phyloP scores from a whole-genome alignment of 495 filamentous ascomycete genomes.

The Penicillium bialowiezense region DNA sequence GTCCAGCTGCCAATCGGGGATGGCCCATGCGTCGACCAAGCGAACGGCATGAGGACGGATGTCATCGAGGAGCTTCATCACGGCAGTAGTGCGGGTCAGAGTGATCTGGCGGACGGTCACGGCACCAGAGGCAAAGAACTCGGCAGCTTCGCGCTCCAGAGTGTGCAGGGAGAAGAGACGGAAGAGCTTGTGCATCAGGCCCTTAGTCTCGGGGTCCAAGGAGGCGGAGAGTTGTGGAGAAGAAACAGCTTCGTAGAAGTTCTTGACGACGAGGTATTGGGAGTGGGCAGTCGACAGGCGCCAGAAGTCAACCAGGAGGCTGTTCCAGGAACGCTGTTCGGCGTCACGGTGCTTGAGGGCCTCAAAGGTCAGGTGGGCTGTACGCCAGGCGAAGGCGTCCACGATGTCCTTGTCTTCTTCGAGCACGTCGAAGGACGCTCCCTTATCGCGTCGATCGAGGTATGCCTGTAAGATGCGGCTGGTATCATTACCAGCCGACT shows the following conservation, averaged over 20 bases:
- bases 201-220: slow-evolving; percentile 51
- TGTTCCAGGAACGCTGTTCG: slow-evolving; percentile 69
- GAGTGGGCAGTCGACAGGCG: slow-evolving; percentile 65
- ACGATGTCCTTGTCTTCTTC: slow-evolving; percentile 61
- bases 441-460: slow-evolving; percentile 59
- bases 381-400: slow-evolving; percentile 67
- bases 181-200: slow-evolving; percentile 60
- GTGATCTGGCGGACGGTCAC: slow-evolving; percentile 64
- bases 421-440: slow-evolving; percentile 65
- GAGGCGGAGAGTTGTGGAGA: slow-evolving; percentile 40
- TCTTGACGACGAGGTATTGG: slow-evolving; percentile 67
- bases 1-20: slow-evolving; percentile 70
- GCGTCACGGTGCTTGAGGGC: slow-evolving; percentile 67
- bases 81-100: slow-evolving; percentile 55
- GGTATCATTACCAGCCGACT: slow-evolving; percentile 55
- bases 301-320: slow-evolving; percentile 70
- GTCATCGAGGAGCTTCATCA: slow-evolving; percentile 63
- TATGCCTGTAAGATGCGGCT: slow-evolving; percentile 56
- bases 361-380: slow-evolving; percentile 67
- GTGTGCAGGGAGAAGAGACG: slow-evolving; percentile 63
- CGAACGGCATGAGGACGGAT: slow-evolving; percentile 65
- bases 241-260: slow-evolving; percentile 66
- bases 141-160: slow-evolving; percentile 60
- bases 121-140: slow-evolving; percentile 64
- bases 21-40: slow-evolving; percentile 65